Conservation (phyloP, 768 basidiomycete genomes). For the Dendrothele bispora region DNA sequence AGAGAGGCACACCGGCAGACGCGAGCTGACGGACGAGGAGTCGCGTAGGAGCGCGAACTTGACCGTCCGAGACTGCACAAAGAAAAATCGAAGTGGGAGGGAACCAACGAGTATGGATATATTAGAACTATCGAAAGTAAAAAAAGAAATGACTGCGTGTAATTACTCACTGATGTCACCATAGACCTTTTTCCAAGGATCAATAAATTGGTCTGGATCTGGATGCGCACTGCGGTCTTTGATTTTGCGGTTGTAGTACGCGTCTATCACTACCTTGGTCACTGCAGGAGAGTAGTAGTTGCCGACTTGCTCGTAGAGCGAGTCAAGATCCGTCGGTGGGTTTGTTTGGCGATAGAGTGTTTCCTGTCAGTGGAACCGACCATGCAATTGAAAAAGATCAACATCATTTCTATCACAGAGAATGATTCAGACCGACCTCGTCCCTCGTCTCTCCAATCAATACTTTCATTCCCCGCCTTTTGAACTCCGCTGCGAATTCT, state of each 20-base stretch:
- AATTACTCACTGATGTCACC: slow-evolving; percentile 7
- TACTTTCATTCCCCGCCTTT: slow-evolving; percentile 1
- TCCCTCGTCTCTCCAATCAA: slow-evolving; percentile 8
- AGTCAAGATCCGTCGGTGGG: slow-evolving; percentile 3
- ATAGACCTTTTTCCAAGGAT: slow-evolving; percentile 9
- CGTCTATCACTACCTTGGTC: slow-evolving; percentile 4
- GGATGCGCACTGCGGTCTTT: slow-evolving; percentile 6
- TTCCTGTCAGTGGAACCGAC: no score
- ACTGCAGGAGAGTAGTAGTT: slow-evolving; percentile 10
- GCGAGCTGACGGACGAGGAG: slow-evolving; percentile 5
- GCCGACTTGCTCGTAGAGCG: slow-evolving; percentile 9
- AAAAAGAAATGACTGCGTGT: background rate
- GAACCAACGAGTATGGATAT: no score
- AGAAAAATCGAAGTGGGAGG: no score
- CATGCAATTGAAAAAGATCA: background rate
- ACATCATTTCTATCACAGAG: background rate
- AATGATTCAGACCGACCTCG: slow-evolving; percentile 2
- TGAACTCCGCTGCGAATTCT: slow-evolving; percentile 8
- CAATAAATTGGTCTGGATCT: slow-evolving; percentile 6
- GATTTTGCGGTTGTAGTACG: slow-evolving; percentile 5
- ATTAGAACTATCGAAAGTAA: no score
- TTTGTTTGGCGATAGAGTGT: slow-evolving; percentile 11
- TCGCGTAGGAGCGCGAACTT: slow-evolving; percentile 9
- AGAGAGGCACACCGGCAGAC: slow-evolving; percentile 7
- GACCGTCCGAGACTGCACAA: slow-evolving; percentile 8